Evolutionary conservation across 495 filamentous ascomycete species (phyloP), one percentile per base, ranked within the genome.

Genomic region (Pseudomonodictys pantanalensis): DNA sequence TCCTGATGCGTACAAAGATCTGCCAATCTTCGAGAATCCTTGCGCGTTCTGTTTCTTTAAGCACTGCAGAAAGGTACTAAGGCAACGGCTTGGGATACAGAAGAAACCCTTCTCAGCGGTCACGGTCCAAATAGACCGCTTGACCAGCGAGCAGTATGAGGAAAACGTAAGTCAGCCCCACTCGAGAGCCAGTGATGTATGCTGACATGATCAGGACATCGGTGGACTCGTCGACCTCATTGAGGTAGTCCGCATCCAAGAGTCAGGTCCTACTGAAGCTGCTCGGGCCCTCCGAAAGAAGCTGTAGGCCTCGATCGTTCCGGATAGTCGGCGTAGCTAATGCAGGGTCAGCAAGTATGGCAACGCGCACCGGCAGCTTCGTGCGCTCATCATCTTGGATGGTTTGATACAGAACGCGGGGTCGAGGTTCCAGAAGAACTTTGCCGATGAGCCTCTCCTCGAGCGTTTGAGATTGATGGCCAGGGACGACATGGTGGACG

Each of bases 281-380:
- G 89, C 91, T 60, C 83, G 95, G 70, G 92, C 95, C 20, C 82
- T 97, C 65, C 83, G 95, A 45, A 99, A 97, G 84, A 97, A 99
- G 78, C 82, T 99, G 81, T 90, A 69, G 72, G 87, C 73, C 8
- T 26, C 26, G 17, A 5, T 11, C 15, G 17, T 17, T 35, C 23
- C 23, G 30, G 3, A 24, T 11, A 17, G 44, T 28, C 23, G 8
- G 0, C 33, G 11, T 1, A 1, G 42, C 57, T 52, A 45, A 63
- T 42, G 0, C 26, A 9, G 24, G 12, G 10, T 24, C 23, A 90
- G 87, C 35, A 97, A 97, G 74, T 99, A 99, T 72, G 95, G 95
- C 52, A 96, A 83, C 62, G 76, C 92, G 18, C 92, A 97, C 70
- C 86, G 90, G 17, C 95, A 97, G 71, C 79, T 99, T 5, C 84